phyloP scores from a whole-genome alignment of 495 filamentous ascomycete genomes.

The Talaromyces liani region DNA sequence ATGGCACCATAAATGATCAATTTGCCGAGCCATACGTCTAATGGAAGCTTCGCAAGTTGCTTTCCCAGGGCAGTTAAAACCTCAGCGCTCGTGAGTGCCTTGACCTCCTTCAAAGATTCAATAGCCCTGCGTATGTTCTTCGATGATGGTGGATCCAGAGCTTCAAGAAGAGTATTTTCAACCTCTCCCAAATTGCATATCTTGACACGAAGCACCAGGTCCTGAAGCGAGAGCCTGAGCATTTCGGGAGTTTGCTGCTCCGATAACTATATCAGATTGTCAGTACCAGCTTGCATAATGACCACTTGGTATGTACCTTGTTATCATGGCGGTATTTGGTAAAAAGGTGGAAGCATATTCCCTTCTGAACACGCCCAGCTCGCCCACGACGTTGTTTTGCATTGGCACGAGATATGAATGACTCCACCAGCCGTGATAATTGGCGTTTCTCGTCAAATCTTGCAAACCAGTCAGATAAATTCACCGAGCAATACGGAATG shows the following conservation, averaged over 20 bases:
- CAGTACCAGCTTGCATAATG: not conserved
- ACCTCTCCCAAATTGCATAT: constrained; percentile 91
- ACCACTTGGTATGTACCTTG: constrained; percentile 21
- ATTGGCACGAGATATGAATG: constrained; percentile 89
- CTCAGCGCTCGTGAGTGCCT: constrained; percentile 73
- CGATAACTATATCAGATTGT: constrained; percentile 45
- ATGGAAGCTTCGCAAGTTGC: constrained; percentile 78
- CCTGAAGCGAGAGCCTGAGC: constrained; percentile 86
- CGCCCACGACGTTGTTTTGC: constrained; percentile 89
- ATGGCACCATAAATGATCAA: constrained; percentile 75
- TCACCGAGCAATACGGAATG: not conserved
- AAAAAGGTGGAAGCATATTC: constrained; percentile 92
- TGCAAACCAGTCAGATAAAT: not conserved
- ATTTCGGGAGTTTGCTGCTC: constrained; percentile 95
- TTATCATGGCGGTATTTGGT: constrained; percentile 79
- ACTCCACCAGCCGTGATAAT: constrained; percentile 79
- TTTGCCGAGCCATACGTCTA: constrained; percentile 93
- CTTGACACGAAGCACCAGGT: constrained; percentile 92
- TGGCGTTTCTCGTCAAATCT: constrained; percentile 86
- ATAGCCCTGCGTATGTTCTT: constrained; percentile 90
- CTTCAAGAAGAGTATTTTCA: constrained; percentile 80
- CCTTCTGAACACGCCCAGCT: constrained; percentile 92
- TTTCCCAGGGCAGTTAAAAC: constrained; percentile 79
- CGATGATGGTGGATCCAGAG: constrained; percentile 78
- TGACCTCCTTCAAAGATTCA: constrained; percentile 86